Base-by-base conservation (phyloP, 2,329 filamentous ascomycete species). In the Metarhizium robertsii region DNA sequence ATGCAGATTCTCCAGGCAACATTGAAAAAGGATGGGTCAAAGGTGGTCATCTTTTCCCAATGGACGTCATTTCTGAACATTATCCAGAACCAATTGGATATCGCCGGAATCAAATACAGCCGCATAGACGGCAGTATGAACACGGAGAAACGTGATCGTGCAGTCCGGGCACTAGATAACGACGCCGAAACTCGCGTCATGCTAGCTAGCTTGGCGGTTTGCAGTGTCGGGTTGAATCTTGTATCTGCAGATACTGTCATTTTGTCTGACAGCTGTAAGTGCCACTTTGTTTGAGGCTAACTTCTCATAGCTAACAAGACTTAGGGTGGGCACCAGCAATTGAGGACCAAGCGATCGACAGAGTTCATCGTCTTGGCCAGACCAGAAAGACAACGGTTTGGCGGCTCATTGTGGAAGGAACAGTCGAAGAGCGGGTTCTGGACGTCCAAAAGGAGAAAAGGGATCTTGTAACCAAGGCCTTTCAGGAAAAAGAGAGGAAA, bases 311-410 rank as follows among this genome's bases (percentile, higher is more conserved):
- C 56, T 58, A 18, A 58, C 54, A 20, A n/a, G 34, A 50, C 18
- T 6, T 45, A 73, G 76, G 90, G 91, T 96, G 91, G 88, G 90
- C 91, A 1, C 91, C 91, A 0, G 90, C 90, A 1, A 94, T 96
- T 55, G 91, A 96, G 69, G 90, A 95, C 62, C 91, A 96, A 67
- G 92, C 92, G 3, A 80, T 95, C 2, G 91, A 96, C 66, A 86
- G 91, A 4, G 90, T 96, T 6, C 89, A 96, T 66, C 80, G 91
- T 0, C 77, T 96, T 0, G 91, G 91, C 0, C 92, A 96, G 72
- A 92, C 79, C 60, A 80, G 87, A 42, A 80, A 85, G 58, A 91
- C 87, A 0, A 91, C 83, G 1, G 85, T 95, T 1, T 94, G 90
- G 77, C 78, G 90, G 50, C 75, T 96, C 10, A 82, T 96, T 2